Conservation (phyloP, 495 filamentous ascomycete genomes). For the Aspergillus kassunensis region DNA sequence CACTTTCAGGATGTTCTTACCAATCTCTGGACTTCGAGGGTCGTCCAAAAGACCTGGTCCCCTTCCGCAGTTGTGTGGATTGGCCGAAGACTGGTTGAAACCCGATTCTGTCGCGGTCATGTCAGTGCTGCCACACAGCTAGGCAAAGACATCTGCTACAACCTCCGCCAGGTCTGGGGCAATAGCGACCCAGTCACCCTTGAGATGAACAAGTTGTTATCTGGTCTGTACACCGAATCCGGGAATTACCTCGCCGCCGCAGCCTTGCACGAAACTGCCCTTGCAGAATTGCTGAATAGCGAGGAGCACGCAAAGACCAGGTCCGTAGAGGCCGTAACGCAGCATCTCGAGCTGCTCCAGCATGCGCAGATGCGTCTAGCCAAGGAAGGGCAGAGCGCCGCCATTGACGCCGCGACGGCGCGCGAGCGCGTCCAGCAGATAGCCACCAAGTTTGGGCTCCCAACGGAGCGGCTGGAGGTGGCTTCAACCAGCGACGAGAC, state of each 20-base stretch:
- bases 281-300: constrained; percentile 45
- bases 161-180: constrained; percentile 56
- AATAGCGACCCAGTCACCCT: constrained; percentile 51
- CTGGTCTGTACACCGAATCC: constrained; percentile 48
- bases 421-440: constrained; percentile 28
- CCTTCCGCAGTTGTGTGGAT: constrained; percentile 50
- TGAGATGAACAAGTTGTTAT: constrained; percentile 53
- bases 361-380: constrained; percentile 35
- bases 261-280: constrained; percentile 51
- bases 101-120: constrained; percentile 45
- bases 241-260: constrained; percentile 48
- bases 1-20: constrained; percentile 44
- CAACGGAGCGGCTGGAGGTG: constrained; percentile 22
- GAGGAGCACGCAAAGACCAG: constrained; percentile 36
- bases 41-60: constrained; percentile 56
- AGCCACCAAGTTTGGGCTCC: constrained; percentile 31
- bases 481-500: constrained; percentile 22
- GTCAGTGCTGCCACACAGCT: constrained; percentile 48
- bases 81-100: constrained; percentile 55
- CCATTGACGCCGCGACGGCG: constrained; percentile 20
- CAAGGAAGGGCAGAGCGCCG: constrained; percentile 17
- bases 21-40: constrained; percentile 57
- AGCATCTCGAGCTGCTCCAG: constrained; percentile 51
- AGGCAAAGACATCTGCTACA: constrained; percentile 60
- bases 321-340: constrained; percentile 32